Percentiles rank a stretch among this genome's conserved stretches.
Evolutionary conservation across 2,329 filamentous ascomycete species (phyloP).

Genomic region (Pyrenophora graminea): DNA sequence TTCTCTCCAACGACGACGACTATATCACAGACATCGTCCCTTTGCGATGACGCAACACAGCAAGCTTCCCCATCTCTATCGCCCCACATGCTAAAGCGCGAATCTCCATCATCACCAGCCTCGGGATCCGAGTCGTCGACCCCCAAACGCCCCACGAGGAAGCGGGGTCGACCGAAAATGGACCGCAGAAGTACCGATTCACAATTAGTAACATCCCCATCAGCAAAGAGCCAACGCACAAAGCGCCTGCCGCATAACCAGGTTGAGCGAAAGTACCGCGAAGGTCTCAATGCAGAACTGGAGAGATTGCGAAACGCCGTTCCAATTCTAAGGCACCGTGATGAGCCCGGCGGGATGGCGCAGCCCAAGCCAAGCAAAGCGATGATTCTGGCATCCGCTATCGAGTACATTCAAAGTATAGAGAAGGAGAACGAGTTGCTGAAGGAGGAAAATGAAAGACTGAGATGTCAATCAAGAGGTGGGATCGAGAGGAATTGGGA

Average conservation of each 20-base stretch:
- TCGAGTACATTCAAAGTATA: conserved; percentile 40
- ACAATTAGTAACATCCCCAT: conserved; percentile 13
- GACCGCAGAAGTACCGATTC: conserved; percentile 25
- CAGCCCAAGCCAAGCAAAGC: conserved; percentile 42
- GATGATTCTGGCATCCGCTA: conserved; percentile 38
- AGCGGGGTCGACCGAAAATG: conserved; percentile 40
- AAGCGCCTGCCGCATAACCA: conserved; percentile 44
- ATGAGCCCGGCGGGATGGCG: conserved; percentile 29
- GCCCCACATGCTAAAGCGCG: conserved; percentile 36
- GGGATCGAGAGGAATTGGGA: neutral
- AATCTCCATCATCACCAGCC: conserved; percentile 29
- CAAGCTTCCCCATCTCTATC: conserved; percentile 33
- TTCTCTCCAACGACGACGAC: conserved; percentile 25
- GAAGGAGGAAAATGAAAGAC: conserved; percentile 32
- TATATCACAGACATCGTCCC: conserved; percentile 39
- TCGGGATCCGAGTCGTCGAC: conserved; percentile 25
- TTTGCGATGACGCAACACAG: conserved; percentile 36
- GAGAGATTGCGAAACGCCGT: conserved; percentile 35
- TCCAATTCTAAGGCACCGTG: conserved; percentile 38
- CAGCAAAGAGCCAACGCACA: conserved; percentile 21
- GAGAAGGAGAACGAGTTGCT: conserved; percentile 37
- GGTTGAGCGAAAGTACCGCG: conserved; percentile 36
- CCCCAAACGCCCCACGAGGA: conserved; percentile 34
- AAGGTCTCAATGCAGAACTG: conserved; percentile 38
- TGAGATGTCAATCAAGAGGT: conserved; percentile 17